Percentiles rank a stretch among this genome's conserved stretches.
phyloP scores from a whole-genome alignment of 2,329 filamentous ascomycete species.

The Magnaporthiopsis rhizophila region DNA sequence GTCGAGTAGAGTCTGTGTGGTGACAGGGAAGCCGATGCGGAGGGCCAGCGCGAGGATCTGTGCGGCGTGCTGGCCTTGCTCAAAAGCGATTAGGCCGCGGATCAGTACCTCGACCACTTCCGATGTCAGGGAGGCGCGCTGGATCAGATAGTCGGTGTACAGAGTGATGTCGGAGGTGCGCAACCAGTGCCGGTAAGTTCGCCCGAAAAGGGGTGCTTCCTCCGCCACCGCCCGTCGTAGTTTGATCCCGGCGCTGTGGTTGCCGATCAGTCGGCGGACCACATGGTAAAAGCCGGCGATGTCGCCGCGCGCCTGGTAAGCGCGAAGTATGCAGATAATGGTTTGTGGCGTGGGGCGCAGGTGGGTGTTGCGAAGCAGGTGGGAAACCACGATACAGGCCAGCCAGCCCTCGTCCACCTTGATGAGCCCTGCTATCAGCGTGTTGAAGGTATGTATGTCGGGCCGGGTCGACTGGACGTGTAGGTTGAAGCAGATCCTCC shows the following conservation, averaged over 20 bases:
- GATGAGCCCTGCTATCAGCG: slow-evolving; percentile 59
- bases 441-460: slow-evolving; percentile 62
- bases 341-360: slow-evolving; percentile 42
- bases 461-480: slow-evolving; percentile 54
- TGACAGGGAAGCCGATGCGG: slow-evolving; percentile 23
- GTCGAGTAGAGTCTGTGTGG: slow-evolving; percentile 30
- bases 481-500: slow-evolving; percentile 58
- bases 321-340: slow-evolving; percentile 39
- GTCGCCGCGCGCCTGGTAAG: slow-evolving; percentile 36
- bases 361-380: slow-evolving; percentile 35
- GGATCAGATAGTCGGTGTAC: slow-evolving; percentile 28
- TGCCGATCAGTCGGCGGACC: slow-evolving; percentile 36
- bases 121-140: slow-evolving; percentile 30
- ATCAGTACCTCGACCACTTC: slow-evolving; percentile 38
- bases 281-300: slow-evolving; percentile 34
- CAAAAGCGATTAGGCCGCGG: slow-evolving; percentile 39
- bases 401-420: slow-evolving; percentile 39
- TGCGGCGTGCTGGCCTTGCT: slow-evolving; percentile 34
- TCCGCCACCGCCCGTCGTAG: slow-evolving; percentile 16
- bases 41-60: slow-evolving; percentile 32
- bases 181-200: slow-evolving; percentile 22
- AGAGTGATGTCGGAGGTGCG: slow-evolving; percentile 15
- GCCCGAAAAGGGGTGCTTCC: neutral
- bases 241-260: slow-evolving; percentile 31
- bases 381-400: slow-evolving; percentile 44